Evolutionary conservation across 345 rosid genomes (phyloP).

Genomic region (Eucalyptus microcorys): DNA sequence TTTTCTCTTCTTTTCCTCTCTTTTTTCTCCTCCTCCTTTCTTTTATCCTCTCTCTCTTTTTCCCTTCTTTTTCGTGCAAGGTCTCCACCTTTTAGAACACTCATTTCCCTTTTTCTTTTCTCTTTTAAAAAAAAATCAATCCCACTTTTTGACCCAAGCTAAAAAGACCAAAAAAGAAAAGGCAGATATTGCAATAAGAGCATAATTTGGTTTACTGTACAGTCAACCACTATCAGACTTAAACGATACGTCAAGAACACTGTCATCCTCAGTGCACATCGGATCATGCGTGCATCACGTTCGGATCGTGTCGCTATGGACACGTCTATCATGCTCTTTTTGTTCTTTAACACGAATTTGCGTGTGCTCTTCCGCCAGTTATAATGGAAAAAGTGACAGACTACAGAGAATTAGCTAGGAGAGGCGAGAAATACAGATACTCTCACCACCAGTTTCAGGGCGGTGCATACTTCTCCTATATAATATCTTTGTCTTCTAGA

Average conservation of each 20-base stretch:
- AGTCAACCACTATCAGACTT: not conserved
- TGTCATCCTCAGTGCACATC: not conserved
- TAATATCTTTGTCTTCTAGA: not conserved
- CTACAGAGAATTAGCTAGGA: no score
- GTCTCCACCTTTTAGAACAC: not conserved
- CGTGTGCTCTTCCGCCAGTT: not conserved
- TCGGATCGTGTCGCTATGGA: no score
- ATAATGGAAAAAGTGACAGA: not conserved
- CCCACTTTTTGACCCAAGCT: not conserved
- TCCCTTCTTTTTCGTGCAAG: not conserved
- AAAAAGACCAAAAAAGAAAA: not conserved
- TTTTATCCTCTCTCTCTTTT: no score
- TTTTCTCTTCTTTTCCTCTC: no score
- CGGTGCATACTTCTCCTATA: not conserved
- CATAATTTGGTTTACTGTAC: not conserved
- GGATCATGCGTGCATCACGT: not conserved
- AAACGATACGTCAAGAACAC: not conserved
- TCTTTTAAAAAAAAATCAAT: no score
- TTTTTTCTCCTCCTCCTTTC: not conserved
- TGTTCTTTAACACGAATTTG: not conserved
- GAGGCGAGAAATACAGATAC: not conserved
- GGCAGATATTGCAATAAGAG: not conserved
- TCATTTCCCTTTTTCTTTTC: no score
- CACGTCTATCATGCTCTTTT: not conserved
- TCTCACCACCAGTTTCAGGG: not conserved